Base-by-base conservation (phyloP, 2,329 filamentous ascomycete genomes). In the Cadophora sp. region DNA sequence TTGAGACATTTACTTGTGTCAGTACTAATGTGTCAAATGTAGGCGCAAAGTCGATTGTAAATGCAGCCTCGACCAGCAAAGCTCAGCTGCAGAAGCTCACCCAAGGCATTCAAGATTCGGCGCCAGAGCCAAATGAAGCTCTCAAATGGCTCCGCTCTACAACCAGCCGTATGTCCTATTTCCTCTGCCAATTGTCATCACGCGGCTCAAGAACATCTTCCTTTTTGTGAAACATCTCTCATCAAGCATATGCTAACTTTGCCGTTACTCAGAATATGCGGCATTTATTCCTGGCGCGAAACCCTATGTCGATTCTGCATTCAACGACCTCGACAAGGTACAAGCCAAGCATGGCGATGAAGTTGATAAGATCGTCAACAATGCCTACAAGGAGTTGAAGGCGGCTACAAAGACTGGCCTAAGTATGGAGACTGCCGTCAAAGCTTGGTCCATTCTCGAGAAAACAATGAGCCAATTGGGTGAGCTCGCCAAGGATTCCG, bases 201-300 rank as follows among this genome's bases (percentile, higher is more conserved):
- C 11, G n/a, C n/a, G 11, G 16, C 12, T 43, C 19, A 16, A 16
- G 40, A 16, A 16, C 14, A 43, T 16, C 12, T 43, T 5, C 31
- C 43, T 6, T 8, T 3, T 48, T n/a, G 12, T 43, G 11, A 48
- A 48, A 22, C n/a, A 48, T 48, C 16, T 46, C 6, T 14, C 4
- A 7, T 48, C 19, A 22, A 48, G 43, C 43, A 48, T 48, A 9
- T 22, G 43, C 43, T 48, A 22, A 48, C 7, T 48, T 14, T 8
- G 6, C 19, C n/a, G 43, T 48, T n/a, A 43, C 12, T 48, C n/a
- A 48, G 43, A 88, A 27, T 94, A 94, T 75, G 89, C 90, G 1
- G 83, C 82, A 2, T 92, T 90, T 83, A 86, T 94, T 34, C 92
- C 92, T 0, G 92, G 92, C 14, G 91, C 89, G 1, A 85, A 86